These are phyloP conservation scores for Austroboletus novae-zelandiae DNA, from an alignment of 1,284 basidiomycete species.

Conservation along the genomic window DNA sequence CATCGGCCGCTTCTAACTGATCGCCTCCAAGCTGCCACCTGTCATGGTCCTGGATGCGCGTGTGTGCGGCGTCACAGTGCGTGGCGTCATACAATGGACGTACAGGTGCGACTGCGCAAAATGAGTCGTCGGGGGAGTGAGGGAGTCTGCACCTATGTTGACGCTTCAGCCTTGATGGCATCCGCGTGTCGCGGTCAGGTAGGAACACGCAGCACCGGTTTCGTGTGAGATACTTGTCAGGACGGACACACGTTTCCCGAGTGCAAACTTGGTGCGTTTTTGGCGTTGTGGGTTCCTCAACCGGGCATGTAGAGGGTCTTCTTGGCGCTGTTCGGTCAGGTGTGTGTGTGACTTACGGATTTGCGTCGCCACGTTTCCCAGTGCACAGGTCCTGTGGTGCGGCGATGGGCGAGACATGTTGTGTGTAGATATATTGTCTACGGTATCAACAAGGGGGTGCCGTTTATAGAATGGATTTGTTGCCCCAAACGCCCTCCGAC, in stretches of 20 bases:
- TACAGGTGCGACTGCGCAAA: background rate
- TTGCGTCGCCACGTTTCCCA: background rate
- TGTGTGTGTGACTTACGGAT: background rate
- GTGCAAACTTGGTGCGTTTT: slow-evolving; percentile 1
- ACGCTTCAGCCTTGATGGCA: slow-evolving; percentile 10
- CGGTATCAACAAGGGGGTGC: background rate
- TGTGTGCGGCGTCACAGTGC: slow-evolving; percentile 2
- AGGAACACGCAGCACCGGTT: slow-evolving; percentile 8
- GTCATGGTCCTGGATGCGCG: background rate
- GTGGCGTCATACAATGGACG: slow-evolving; percentile 2
- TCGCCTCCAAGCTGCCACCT: slow-evolving; percentile 17
- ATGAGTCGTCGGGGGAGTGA: too few species aligned
- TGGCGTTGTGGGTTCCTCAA: slow-evolving; percentile 4
- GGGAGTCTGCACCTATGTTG: background rate
- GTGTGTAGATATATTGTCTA: background rate
- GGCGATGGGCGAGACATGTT: background rate
- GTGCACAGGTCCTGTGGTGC: background rate
- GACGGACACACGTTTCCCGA: slow-evolving; percentile 8
- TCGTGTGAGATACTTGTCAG: background rate
- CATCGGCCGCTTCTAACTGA: slow-evolving; percentile 4
- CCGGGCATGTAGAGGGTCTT: background rate
- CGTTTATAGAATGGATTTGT: background rate
- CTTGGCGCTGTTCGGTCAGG: background rate
- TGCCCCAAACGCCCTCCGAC: background rate
- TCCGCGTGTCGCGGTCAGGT: slow-evolving; percentile 1